phyloP scores from a whole-genome alignment of 768 basidiomycete species.

The Pleurotus salmoneostramineus region DNA sequence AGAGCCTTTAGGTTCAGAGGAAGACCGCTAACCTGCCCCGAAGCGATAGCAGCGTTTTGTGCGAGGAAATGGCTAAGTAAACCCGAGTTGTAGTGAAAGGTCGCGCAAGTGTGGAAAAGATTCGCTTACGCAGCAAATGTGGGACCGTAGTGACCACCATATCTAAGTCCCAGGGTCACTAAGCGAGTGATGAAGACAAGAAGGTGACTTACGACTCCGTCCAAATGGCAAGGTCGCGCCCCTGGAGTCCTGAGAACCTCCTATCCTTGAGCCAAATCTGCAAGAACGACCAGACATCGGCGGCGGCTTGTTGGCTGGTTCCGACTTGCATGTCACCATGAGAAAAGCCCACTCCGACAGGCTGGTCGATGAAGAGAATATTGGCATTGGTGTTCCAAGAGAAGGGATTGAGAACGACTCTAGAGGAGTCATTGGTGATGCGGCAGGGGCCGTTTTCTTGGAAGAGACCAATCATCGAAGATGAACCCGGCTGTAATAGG shows the following conservation, averaged over 20 bases:
- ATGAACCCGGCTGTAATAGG: slow-evolving; percentile 42
- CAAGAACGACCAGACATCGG: slow-evolving; percentile 58
- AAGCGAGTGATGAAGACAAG: background rate
- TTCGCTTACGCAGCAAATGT: slow-evolving; percentile 49
- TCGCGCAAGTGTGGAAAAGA: background rate
- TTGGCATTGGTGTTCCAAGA: slow-evolving; percentile 60
- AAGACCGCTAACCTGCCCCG: slow-evolving; percentile 38
- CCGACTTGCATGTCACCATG: slow-evolving; percentile 46
- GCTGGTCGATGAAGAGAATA: slow-evolving; percentile 61
- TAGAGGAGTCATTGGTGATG: slow-evolving; percentile 48
- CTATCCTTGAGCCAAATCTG: slow-evolving; percentile 58
- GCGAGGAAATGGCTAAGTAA: slow-evolving; percentile 44
- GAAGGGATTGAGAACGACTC: slow-evolving; percentile 46
- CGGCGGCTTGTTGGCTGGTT: slow-evolving; percentile 50
- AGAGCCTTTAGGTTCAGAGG: slow-evolving; percentile 56
- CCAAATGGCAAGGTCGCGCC: slow-evolving; percentile 53
- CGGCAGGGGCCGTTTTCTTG: slow-evolving; percentile 78
- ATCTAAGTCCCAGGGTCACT: slow-evolving; percentile 27
- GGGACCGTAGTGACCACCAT: slow-evolving; percentile 71
- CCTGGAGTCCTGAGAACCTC: slow-evolving; percentile 44
- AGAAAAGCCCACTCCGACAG: slow-evolving; percentile 61
- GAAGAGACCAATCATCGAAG: slow-evolving; percentile 60
- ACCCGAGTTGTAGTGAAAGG: background rate
- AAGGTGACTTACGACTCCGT: slow-evolving; percentile 46
- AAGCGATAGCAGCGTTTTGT: slow-evolving; percentile 54